phyloP scores from a whole-genome alignment of 208 protist genomes.

The Porcisia hertigi region DNA sequence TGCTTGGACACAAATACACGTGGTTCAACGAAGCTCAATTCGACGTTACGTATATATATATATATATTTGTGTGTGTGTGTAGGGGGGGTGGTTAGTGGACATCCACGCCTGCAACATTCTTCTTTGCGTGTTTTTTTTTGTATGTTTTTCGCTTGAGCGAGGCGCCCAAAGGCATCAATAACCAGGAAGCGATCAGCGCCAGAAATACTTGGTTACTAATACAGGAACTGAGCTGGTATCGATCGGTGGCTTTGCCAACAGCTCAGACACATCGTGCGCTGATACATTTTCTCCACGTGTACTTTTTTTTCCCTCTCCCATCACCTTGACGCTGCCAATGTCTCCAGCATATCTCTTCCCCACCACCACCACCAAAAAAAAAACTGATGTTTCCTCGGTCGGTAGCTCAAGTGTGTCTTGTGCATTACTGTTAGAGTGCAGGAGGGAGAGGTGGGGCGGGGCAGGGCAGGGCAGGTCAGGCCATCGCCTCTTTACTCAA shows the following conservation, averaged over 20 bases:
- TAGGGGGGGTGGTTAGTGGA: neutral
- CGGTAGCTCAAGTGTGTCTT: too few relatives aligned
- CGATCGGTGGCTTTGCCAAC: neutral
- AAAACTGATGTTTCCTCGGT: too few relatives aligned
- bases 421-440: too few relatives aligned
- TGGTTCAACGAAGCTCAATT: neutral
- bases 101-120: neutral
- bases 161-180: neutral
- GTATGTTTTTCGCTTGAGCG: neutral
- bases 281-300: neutral
- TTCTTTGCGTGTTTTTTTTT: slow-evolving; percentile 2
- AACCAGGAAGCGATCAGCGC: neutral
- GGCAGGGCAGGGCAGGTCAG: too few relatives aligned
- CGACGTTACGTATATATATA: too few relatives aligned
- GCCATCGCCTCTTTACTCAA: too few relatives aligned
- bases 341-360: neutral
- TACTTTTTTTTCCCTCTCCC: neutral
- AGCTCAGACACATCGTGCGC: neutral
- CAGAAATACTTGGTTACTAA: neutral
- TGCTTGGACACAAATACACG: neutral
- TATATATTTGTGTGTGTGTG: neutral
- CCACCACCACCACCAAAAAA: too few relatives aligned
- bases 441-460: too few relatives aligned
- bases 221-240: neutral
- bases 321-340: neutral